Evolutionary conservation across 2,329 filamentous ascomycete genomes (phyloP).

Genomic region (Tetracladium maxilliforme): DNA sequence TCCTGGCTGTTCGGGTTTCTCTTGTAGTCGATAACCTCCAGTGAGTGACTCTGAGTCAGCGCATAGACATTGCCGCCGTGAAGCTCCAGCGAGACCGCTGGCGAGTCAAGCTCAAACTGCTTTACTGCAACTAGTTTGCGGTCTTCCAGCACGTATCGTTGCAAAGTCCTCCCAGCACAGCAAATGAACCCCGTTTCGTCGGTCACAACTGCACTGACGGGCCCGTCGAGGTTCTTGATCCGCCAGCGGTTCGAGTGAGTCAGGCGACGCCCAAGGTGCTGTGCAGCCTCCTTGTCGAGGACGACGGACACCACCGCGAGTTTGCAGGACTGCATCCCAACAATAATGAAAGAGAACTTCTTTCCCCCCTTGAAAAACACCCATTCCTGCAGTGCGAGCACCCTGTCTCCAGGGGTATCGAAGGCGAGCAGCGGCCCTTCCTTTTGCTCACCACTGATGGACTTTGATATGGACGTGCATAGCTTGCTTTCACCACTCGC

Average conservation of each 20-base stretch:
- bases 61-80: slow-evolving; percentile 31
- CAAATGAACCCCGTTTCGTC: slow-evolving; percentile 41
- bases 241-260: no score
- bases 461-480: no score
- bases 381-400: slow-evolving; percentile 53
- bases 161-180: slow-evolving; percentile 34
- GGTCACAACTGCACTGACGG: slow-evolving; percentile 40
- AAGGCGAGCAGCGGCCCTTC: no score
- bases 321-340: no score
- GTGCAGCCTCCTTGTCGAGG: no score
- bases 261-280: no score
- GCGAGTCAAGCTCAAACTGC: slow-evolving; percentile 34
- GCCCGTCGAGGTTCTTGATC: slow-evolving; percentile 22
- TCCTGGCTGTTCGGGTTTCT: no score
- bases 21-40: slow-evolving; percentile 41
- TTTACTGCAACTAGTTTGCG: slow-evolving; percentile 34
- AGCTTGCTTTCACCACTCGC: no score
- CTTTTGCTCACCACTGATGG: no score
- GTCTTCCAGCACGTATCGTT: slow-evolving; percentile 43
- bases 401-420: slow-evolving; percentile 37
- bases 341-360: slow-evolving; percentile 46
- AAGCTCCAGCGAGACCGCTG: slow-evolving; percentile 32
- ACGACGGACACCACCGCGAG: no score
- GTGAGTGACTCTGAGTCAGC: slow-evolving; percentile 36
- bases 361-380: slow-evolving; percentile 37